Evolutionary conservation across 176 grass and related monocot species (phyloP).

Genomic region (Cenchrus purpureus): DNA sequence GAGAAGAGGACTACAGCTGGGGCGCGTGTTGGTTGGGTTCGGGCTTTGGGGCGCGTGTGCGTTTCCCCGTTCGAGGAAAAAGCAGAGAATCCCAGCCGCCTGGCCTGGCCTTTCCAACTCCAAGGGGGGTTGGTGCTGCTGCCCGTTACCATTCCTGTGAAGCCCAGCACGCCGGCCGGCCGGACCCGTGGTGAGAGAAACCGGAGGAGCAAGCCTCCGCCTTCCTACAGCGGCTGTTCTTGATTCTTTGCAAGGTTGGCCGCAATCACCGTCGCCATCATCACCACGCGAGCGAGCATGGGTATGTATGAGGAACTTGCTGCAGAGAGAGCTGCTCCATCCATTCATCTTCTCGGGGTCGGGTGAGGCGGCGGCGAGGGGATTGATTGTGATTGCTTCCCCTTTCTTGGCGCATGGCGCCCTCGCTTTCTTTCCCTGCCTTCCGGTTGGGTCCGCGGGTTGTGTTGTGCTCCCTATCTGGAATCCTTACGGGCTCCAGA

Average conservation of each 20-base stretch:
- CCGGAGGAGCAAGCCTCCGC: not conserved
- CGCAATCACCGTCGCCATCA: not conserved
- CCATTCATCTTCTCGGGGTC: not conserved
- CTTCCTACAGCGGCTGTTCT: not conserved
- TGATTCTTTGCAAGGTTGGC: conserved; percentile 22
- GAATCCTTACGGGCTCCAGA: not conserved
- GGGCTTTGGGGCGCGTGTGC: conserved; percentile 25
- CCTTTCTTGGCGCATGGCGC: not conserved
- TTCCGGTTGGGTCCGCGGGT: no score
- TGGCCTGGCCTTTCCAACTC: conserved; percentile 30
- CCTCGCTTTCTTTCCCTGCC: not conserved
- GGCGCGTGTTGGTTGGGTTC: conserved; percentile 29
- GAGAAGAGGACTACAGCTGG: conserved; percentile 14
- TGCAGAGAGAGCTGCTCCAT: not conserved
- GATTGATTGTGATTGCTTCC: not conserved
- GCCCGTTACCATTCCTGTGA: conserved; percentile 21
- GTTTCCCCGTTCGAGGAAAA: conserved; percentile 27
- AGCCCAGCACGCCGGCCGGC: not conserved
- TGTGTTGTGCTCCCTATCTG: not conserved
- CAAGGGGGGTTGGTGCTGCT: not conserved
- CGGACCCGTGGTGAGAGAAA: not conserved
- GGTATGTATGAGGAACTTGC: conserved; percentile 4
- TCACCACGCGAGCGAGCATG: not conserved
- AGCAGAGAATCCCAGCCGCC: not conserved
- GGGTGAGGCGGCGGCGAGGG: not conserved